A percentile compares a stretch with the other conserved stretches of the same genome.
Conservation (phyloP, 164 flowering plant species). For the Tinospora cordifolia region DNA sequence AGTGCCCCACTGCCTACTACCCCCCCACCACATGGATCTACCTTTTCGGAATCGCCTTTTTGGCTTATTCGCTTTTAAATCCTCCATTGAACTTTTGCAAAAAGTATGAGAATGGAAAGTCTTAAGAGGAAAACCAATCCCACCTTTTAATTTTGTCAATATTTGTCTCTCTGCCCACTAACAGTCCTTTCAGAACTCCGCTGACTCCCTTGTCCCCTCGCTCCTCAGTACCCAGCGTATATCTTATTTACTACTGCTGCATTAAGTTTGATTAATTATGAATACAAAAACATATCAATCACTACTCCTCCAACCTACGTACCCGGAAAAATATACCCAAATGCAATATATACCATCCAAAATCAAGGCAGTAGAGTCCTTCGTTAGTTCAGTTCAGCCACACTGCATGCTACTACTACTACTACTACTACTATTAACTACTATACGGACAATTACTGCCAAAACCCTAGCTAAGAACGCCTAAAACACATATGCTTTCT, state of each 20-base stretch:
- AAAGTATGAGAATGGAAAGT: constrained; percentile 4
- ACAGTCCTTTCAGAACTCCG: constrained; percentile 14
- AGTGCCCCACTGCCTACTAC: too few relatives aligned
- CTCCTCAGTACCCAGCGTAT: too few relatives aligned
- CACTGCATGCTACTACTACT: too few relatives aligned
- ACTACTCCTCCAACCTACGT: too few relatives aligned
- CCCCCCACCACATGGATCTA: neutral
- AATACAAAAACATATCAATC: neutral
- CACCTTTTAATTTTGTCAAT: constrained; percentile 17
- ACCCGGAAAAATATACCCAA: too few relatives aligned
- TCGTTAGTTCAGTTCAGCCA: too few relatives aligned
- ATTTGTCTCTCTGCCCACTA: constrained; percentile 18
- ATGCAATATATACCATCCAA: too few relatives aligned
- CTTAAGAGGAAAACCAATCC: constrained; percentile 13
- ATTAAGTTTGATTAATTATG: too few relatives aligned
- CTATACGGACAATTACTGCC: neutral
- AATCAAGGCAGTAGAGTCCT: too few relatives aligned
- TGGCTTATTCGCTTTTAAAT: neutral
- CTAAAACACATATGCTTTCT: neutral
- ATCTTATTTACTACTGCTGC: too few relatives aligned
- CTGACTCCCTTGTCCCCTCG: constrained; percentile 20
- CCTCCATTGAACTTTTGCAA: neutral
- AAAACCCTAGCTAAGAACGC: too few relatives aligned
- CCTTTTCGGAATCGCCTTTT: neutral
- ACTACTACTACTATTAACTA: too few relatives aligned